Conservation (phyloP, 441 rosid species). For the Macaranga tanarius region DNA sequence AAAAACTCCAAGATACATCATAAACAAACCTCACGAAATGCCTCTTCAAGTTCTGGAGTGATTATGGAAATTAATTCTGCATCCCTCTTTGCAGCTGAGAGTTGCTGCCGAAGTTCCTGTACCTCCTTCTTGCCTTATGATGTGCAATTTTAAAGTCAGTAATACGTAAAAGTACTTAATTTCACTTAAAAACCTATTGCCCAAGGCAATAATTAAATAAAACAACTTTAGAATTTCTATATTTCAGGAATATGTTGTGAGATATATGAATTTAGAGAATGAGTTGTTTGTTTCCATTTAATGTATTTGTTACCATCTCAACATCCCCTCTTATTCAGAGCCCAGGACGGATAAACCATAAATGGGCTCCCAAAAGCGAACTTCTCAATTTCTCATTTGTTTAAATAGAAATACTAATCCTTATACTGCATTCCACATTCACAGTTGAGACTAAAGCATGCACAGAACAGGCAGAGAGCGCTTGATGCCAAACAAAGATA, state of each 20-base stretch:
- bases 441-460: constrained; percentile 2
- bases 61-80: constrained; percentile 81
- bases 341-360: not conserved
- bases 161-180: not conserved
- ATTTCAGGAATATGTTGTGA: not conserved
- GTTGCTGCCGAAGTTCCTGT: constrained; percentile 48
- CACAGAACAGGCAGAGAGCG: too few relatives aligned
- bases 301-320: not conserved
- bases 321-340: not conserved
- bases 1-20: not conserved
- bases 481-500: not conserved
- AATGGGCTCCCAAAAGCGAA: not conserved
- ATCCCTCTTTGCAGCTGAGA: constrained; percentile 68
- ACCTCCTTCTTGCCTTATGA: constrained; percentile 62
- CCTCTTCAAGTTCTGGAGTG: constrained; percentile 76
- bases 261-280: not conserved
- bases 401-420: not conserved
- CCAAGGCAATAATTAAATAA: constrained; percentile 5
- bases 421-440: not conserved
- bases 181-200: not conserved
- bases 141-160: constrained; percentile 19
- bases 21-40: constrained; percentile 66
- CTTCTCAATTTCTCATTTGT: not conserved
- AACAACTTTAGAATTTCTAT: not conserved
- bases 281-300: not conserved